A percentile compares a stretch with the other conserved stretches of the same genome.
Conservation (phyloP, 495 filamentous ascomycete genomes). For the Tuber calosporum region DNA sequence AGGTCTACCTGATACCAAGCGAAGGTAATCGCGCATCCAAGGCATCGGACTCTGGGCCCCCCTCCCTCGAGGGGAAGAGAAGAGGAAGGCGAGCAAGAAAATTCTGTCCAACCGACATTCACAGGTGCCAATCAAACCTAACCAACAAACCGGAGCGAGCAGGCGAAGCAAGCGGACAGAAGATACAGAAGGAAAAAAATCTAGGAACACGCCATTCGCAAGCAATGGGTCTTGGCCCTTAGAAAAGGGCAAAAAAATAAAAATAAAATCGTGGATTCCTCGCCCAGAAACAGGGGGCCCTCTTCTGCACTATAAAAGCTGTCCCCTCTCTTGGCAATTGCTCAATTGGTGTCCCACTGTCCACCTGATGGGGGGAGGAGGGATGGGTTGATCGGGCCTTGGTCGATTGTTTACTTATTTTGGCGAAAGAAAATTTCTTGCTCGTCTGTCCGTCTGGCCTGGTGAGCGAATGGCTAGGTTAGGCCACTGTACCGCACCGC, state of each 20-base stretch:
- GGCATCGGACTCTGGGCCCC: not conserved
- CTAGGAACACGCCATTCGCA: not conserved
- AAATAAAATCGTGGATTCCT: not conserved
- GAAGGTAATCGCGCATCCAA: not conserved
- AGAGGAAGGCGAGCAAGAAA: not conserved
- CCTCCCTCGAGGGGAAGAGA: not conserved
- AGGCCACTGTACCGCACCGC: not conserved
- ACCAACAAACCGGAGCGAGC: not conserved
- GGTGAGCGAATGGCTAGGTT: not conserved
- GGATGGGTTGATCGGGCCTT: not conserved
- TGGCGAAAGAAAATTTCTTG: not conserved
- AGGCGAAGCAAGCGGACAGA: not conserved
- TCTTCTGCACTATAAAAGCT: not conserved
- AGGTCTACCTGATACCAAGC: not conserved
- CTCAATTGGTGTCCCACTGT: not conserved
- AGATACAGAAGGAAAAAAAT: not conserved
- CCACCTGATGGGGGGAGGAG: not conserved
- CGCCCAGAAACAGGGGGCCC: not conserved
- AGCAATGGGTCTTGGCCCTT: not conserved
- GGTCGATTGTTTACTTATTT: not conserved
- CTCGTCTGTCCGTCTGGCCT: not conserved
- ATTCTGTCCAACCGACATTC: not conserved
- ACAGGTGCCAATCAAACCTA: not conserved
- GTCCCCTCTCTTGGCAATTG: not conserved
- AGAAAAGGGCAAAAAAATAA: not conserved